Evolutionary conservation across 495 filamentous ascomycete genomes (phyloP), one percentile per base, ranked within the genome.

Genomic region (Cercophora newfieldiana): DNA sequence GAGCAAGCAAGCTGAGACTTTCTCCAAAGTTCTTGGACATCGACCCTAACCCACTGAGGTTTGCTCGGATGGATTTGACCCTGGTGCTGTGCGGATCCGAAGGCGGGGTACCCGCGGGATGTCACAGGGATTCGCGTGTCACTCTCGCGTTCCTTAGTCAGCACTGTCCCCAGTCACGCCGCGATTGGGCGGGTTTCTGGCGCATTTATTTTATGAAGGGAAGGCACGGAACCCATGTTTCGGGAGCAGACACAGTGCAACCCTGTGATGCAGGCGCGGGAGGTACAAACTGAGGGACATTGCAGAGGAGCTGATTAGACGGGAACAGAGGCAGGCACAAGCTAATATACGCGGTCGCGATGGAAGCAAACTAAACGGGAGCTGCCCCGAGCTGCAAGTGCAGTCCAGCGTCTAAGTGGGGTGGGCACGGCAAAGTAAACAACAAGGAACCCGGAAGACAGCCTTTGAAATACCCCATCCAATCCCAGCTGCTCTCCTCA

Each of bases 141-240:
- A 33, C 21, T 68, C 61, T 71, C 73, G 73, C 73, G 73, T 71
- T 70, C 65, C 64, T 75, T 73, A 70, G 69, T 70, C 73, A 75
- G 37, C 69, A 58, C 7, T 50, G 12, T 67, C 28, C 57, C 7
- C 21, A 25, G 33, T 61, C 59, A 53, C 53, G 60, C 56, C 29
- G 33, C 60, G 37, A 67, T 63, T 67, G 66, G 66, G 24, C 22
- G n/a, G n/a, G n/a, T 31, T 29, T 18, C 12, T 21, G 18, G 14
- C 14, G 29, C 4, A 30, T 58, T 58, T n/a, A n/a, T 18, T 58
- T 16, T 21, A 26, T n/a, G 58, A 60, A 21, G 18, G 58, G 44
- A 51, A 10, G 54, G 19, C 25, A 57, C 5, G 59, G 65, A 19
- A 56, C 18, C 50, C 29, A 24, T 37, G 50, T 63, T 56, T 56